Evolutionary conservation across 495 filamentous ascomycete species (phyloP), one percentile per base, ranked within the genome.

Genomic region (Pseudevernia furfuracea): DNA sequence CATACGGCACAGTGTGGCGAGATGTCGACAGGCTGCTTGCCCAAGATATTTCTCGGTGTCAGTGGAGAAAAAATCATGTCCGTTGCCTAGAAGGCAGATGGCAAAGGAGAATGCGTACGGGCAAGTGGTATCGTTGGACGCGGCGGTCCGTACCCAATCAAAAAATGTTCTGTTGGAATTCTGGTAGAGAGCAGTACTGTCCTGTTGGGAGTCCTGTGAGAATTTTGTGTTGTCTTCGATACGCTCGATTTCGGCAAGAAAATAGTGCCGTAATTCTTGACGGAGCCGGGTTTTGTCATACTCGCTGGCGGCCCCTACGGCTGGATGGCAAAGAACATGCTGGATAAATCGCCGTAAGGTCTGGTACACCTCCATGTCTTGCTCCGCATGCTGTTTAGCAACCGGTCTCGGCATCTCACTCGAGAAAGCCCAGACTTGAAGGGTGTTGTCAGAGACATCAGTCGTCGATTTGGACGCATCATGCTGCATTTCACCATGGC

Each of bases 1-100:
- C 71, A 72, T 69, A 2, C 77, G 71, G 66, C 75, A 79, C 72
- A 78, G 70, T 19, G 65, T 72, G 4, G 77, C 72, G 0, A 80
- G 68, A 58, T 76, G 77, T 4, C 67, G 62, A 41, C 67, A 71
- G 1, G 69, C 8, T 59, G 64, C 76, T 36, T 73, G 56, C 2
- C 69, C 69, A 1, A 76, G 61, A 56, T 78, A 79, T 56, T 71
- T 70, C 53, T 66, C 48, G 58, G 49, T 57, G 34, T 63, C 23
- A 28, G 52, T 57, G 8, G 3, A 14, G 62, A 75, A 59, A 43
- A 67, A 3, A 36, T 67, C 59, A 39, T 63, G 25, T 25, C 56
- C 58, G 23, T 14, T 46, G 58, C 58, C 60, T 8, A 75, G 17
- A 12, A 77, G 66, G 59, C 72, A 75, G 32, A 63, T 58, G 64